A percentile compares a stretch with the other conserved stretches of the same genome.
Conservation (phyloP, 257 asterid species). For the Euphrasia confusa region DNA sequence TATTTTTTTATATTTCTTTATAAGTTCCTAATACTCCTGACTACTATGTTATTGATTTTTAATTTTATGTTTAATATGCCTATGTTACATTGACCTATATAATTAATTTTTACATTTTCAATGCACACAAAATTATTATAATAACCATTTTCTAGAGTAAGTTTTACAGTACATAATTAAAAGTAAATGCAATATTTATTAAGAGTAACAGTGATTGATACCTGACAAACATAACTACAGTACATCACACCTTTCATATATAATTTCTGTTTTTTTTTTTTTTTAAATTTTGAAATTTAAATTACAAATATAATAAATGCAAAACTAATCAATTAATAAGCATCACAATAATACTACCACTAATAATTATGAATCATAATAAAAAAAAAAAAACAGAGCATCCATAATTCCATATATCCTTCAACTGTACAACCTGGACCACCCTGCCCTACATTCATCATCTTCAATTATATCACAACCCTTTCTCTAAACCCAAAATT, state of each 20-base stretch:
- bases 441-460: slow-evolving; percentile 32
- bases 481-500: slow-evolving; percentile 1
- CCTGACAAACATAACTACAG: neutral
- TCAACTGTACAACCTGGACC: slow-evolving; percentile 36
- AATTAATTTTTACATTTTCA: no score
- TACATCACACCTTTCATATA: neutral
- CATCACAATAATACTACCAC: neutral
- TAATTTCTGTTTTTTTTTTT: neutral
- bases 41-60: no score
- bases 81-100: no score
- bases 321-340: neutral
- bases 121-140: no score
- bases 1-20: neutral
- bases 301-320: neutral
- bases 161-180: neutral
- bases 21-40: neutral
- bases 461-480: slow-evolving; percentile 26
- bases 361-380: neutral
- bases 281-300: neutral
- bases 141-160: no score
- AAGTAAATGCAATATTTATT: neutral
- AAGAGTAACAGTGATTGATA: neutral
- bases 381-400: neutral
- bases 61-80: no score
- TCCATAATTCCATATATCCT: neutral